Base-by-base conservation (phyloP, 176 grass and related monocot genomes). In the Musa troglodytarum region DNA sequence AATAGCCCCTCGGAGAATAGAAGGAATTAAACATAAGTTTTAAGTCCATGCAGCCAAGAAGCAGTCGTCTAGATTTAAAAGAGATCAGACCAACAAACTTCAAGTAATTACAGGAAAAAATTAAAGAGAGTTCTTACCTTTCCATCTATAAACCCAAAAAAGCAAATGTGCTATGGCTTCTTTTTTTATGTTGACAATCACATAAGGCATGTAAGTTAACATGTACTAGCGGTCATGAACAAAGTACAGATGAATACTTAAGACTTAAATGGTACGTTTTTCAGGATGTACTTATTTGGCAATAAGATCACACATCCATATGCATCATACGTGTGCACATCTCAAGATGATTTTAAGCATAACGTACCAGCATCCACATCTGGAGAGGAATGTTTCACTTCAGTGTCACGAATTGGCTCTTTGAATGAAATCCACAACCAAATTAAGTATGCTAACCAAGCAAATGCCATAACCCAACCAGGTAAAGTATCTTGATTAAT, bases 391-490 rank as follows among this genome's bases (percentile, higher is more conserved):
- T 74, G 49, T 59, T 89, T 69, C 50, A 81, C 80, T 52, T 89
- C 80, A 56, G 61, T 77, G 65, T 83, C 72, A 79, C 84, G 83
- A 77, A 83, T 76, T 17, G 95, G 95, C 80, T 99, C 95, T 82
- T 89, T 99, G 76, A 99, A 99, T 1, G 90, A 80, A 72, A 94
- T 74, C 21, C 81, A 89, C 67, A 99, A 77, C 90, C 90, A 93
- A 74, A 93, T 53, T 68, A 93, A 88, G 78, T 94, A 93, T 54
- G 86, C 28, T 9, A 99, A 81, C 95, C 95, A 99, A 83, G 90
- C 76, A 87, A 91, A 82, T 78, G 90, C 90, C 95, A 99, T 99
- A 77, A 99, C 63, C 95, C 95, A 99, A 80, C 95, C 95, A 89
- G 95, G 95, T 65, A 91, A 83, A 64, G 95, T 99, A 43, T 88